Conservation (phyloP, 2,329 filamentous ascomycete species). For the Teratosphaeria epicoccoides region DNA sequence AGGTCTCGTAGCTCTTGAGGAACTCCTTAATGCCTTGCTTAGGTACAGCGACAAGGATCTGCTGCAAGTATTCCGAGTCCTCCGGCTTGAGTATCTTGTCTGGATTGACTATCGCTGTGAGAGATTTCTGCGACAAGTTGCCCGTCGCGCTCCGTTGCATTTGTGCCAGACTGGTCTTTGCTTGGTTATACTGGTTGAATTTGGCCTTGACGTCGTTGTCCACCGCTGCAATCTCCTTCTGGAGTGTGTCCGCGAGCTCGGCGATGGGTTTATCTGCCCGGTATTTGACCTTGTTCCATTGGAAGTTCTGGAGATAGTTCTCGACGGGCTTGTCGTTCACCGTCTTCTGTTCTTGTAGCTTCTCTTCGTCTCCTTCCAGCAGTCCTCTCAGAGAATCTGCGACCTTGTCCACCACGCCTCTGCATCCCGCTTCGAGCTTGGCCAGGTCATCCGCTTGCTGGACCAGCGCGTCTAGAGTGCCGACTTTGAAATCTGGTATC, state of each 20-base stretch:
- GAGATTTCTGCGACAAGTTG: conserved; percentile 87
- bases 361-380: conserved; percentile 73
- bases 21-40: conserved; percentile 75
- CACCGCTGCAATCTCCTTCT: conserved; percentile 85
- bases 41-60: conserved; percentile 84
- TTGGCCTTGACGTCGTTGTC: conserved; percentile 95
- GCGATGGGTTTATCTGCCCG: conserved; percentile 80
- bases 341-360: conserved; percentile 75
- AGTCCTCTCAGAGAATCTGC: conserved; percentile 73
- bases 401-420: conserved; percentile 77
- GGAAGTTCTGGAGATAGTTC: conserved; percentile 77
- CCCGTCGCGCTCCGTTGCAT: conserved; percentile 84
- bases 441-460: conserved; percentile 91
- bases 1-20: conserved; percentile 74
- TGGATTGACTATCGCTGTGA: conserved; percentile 79
- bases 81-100: conserved; percentile 63
- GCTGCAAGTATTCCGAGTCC: conserved; percentile 85
- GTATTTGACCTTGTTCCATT: conserved; percentile 98
- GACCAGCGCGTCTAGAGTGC: conserved; percentile 85
- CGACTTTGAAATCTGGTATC: conserved; percentile 94
- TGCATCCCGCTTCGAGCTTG: conserved; percentile 73
- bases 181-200: conserved; percentile 84
- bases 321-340: conserved; percentile 93
- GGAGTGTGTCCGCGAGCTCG: conserved; percentile 76
- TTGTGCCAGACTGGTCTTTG: conserved; percentile 72